Base-by-base conservation (phyloP, 176 grass and related monocot genomes). In the Saccharum spontaneum region DNA sequence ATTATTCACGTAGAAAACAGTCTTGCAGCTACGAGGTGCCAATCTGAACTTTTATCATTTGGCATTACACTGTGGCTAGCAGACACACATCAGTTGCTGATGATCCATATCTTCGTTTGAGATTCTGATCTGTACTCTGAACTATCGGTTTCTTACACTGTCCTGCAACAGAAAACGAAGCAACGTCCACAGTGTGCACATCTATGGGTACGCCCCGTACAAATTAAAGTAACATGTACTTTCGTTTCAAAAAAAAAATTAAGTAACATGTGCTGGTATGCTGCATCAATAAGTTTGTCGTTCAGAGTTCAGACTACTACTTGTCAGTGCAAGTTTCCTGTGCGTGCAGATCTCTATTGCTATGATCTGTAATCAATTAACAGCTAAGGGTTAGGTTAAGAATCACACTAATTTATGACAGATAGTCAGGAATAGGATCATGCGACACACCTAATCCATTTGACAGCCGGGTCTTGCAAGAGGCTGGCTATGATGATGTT, bases 361-460 rank as follows among this genome's bases (percentile, higher is more conserved):
- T 57, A 14, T 74, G 41, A 67, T 45, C 57, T 73, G 18, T 36
- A 22, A 67, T 38, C 44, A 23, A 59, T 48, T 86, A 73, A 38
- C 67, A 37, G 9, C 1, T 22, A 81, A 41, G 37, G 73, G 57
- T 83, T 86, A 79, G 84, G 84, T 87, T 48, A 22, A 66, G 15
- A 87, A 60, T 6, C 44, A 15, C 36, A 74, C 52, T 83, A 87
- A 67, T 86, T 48, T 79, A 87, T 43, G 26, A 17, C 37, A 60
- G 8, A 82, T 24, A 15, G 33, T 55, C 24, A 90, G 28, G 57
- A 79, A 71, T 79, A 90, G 67, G 43, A 73, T 59, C 60, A 79
- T 69, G 84, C 59, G 28, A 13, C 68, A n/a, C 37, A 69, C 80
- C 89, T 68, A 79, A 74, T 68, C 54, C 59, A 48, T 75, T 90